Percentiles rank a stretch among this genome's conserved stretches.
These are phyloP conservation scores for Anacardium occidentale DNA, from an alignment of 345 rosid genomes.

Conservation along the genomic window DNA sequence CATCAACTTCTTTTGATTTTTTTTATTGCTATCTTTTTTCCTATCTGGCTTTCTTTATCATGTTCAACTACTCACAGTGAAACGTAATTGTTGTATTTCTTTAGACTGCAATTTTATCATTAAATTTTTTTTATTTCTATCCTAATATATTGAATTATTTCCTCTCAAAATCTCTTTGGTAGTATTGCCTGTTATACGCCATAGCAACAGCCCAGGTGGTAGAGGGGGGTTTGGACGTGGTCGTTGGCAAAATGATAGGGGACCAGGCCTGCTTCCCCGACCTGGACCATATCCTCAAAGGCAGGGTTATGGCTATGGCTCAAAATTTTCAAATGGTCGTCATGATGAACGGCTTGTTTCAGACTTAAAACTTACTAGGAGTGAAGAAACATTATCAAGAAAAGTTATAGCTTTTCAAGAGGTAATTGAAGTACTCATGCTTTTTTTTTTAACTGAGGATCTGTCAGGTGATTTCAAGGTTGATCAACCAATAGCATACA, in stretches of 20 bases:
- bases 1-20: too few relatives aligned
- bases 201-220: constrained; percentile 50
- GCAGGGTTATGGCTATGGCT: constrained; percentile 68
- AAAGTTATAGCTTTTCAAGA: constrained; percentile 79
- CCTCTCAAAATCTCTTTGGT: constrained; percentile 22
- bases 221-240: constrained; percentile 80
- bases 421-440: constrained; percentile 39
- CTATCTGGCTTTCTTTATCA: too few relatives aligned
- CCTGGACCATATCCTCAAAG: constrained; percentile 79
- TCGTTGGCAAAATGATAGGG: constrained; percentile 82
- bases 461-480: constrained; percentile 3
- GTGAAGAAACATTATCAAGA: constrained; percentile 86
- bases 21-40: too few relatives aligned
- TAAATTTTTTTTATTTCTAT: background rate
- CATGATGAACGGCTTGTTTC: constrained; percentile 93
- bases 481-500: background rate
- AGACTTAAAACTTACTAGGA: constrained; percentile 77
- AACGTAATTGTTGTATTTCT: background rate
- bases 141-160: background rate
- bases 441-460: background rate
- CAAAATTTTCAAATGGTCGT: constrained; percentile 64
- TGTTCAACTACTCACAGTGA: background rate
- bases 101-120: background rate
- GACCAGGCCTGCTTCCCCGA: constrained; percentile 88
- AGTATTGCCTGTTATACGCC: constrained; percentile 72